Base-by-base conservation (phyloP, 768 basidiomycete species). In the Chlorophyllum brunneum region DNA sequence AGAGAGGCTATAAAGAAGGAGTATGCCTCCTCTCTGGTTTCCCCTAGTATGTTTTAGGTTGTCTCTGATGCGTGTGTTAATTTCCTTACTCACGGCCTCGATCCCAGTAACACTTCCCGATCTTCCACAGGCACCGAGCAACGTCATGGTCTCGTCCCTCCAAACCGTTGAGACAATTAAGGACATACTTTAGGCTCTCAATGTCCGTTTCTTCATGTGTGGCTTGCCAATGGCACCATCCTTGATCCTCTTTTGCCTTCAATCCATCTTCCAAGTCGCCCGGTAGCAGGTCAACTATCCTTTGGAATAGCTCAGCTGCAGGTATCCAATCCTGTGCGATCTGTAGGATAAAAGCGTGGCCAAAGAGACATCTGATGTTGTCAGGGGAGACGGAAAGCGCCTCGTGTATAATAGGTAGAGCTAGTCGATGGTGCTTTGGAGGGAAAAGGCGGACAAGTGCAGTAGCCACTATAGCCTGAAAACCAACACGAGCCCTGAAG, bases 361-460 rank as follows among this genome's bases (percentile, higher is more conserved):
- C 83, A 69, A 94, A 83, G 37, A 95, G 72, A 23, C 82, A 83
- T 10, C 75, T 65, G 7, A 81, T 68, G 58, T 92, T 86, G 45
- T 78, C 60, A 0, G 88, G 81, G 33, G 85, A 81, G 29, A 75
- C 68, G 2, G 70, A 59, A 0, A 98, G 78, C 13, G 95, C 76
- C 3, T 85, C 81, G 27, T 88, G 81, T 18, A 98, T 73, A 8
- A 97, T 75, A 15, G 77, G 70, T 22, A 86, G 70, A 1, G 97
- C 95, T 46, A 86, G 82, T 9, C 71, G 59, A 63, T 98, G 95
- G 59, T 98, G 87, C 60, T 94, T 94, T 0, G 95, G 95, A 24
- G 95, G 84, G 65, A 82, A 91, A 43, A 88, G 75, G 61, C 97
- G 87, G 3, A 92, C 88, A 13, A 97, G 76, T 4, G 90, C 82